These are phyloP conservation scores for Fusarium liriodendri DNA, from an alignment of 2,329 filamentous ascomycete genomes.

Conservation along the genomic window DNA sequence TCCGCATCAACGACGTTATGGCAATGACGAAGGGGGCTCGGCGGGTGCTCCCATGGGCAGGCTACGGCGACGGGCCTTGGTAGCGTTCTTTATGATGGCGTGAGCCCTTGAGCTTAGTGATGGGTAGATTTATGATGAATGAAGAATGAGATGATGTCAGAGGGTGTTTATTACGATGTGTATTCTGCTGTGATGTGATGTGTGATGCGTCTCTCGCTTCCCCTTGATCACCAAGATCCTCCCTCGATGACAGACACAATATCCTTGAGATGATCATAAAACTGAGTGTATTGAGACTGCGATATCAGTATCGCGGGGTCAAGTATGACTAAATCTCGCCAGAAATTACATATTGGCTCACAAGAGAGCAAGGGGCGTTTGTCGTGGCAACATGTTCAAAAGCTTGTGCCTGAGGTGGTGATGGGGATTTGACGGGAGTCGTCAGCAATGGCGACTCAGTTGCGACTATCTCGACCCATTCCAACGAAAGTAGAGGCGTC, in stretches of 20 bases:
- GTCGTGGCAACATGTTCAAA: constrained; percentile 3
- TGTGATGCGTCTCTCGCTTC: not conserved
- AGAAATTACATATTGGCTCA: not conserved
- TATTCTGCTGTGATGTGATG: not conserved
- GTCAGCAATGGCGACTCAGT: constrained; percentile 2
- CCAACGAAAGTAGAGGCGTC: constrained; percentile 18
- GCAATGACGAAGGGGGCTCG: constrained; percentile 16
- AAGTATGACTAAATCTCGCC: constrained; percentile 1
- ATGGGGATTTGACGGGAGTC: not conserved
- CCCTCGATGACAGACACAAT: not conserved
- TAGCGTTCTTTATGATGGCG: constrained; percentile 22
- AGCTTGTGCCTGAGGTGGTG: constrained; percentile 7
- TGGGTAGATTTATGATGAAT: not conserved
- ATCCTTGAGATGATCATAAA: not conserved
- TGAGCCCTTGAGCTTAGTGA: not conserved
- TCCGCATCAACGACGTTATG: not conserved
- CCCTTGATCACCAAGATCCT: not conserved
- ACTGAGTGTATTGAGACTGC: not conserved
- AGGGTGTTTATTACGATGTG: not conserved
- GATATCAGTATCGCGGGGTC: not conserved
- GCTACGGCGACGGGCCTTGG: constrained; percentile 21
- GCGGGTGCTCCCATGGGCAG: constrained; percentile 18
- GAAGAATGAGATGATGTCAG: constrained; percentile 7
- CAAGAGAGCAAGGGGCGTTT: constrained; percentile 12
- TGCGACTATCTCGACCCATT: constrained; percentile 16